Evolutionary conservation across 352 stramenopile genomes (phyloP).

Genomic region (Halophytophthora batemanensis): DNA sequence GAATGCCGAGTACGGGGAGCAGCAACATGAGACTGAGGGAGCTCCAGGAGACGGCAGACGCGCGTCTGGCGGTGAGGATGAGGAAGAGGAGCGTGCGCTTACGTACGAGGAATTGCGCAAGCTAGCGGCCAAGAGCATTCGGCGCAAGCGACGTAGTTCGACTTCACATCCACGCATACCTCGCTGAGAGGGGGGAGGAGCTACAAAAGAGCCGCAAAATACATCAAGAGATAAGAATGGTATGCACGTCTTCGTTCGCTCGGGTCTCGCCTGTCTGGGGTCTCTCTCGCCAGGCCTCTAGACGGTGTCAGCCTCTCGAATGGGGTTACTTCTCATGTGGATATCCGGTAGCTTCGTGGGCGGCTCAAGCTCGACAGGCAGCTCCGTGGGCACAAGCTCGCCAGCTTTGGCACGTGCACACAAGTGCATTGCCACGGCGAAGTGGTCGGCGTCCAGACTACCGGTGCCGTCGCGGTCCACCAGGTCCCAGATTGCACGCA

Average conservation of each 20-base stretch:
- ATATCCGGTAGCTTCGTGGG: constrained; percentile 10
- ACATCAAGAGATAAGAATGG: too few species aligned
- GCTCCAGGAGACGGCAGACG: neutral
- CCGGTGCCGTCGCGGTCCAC: constrained; percentile 89
- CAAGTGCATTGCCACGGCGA: constrained; percentile 90
- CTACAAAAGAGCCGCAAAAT: too few species aligned
- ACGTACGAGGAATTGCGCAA: constrained; percentile 72
- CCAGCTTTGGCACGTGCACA: constrained; percentile 69
- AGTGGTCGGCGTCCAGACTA: constrained; percentile 87
- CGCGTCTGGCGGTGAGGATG: constrained; percentile 30
- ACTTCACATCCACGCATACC: constrained; percentile 3
- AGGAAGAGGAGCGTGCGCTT: constrained; percentile 66
- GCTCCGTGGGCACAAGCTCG: constrained; percentile 59
- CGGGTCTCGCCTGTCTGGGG: too few species aligned
- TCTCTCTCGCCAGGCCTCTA: too few species aligned
- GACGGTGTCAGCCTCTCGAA: too few species aligned
- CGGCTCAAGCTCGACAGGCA: constrained; percentile 54
- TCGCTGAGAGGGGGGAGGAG: constrained; percentile 1
- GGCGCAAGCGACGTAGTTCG: constrained; percentile 19
- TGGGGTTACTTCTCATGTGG: too few species aligned
- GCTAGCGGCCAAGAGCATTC: constrained; percentile 57
- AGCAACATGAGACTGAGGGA: constrained; percentile 4
- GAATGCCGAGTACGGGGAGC: constrained; percentile 12
- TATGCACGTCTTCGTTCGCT: too few species aligned
- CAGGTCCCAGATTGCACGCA: constrained; percentile 89